These are phyloP conservation scores for Geranium brycei DNA, from an alignment of 345 rosid species.

Conservation along the genomic window DNA sequence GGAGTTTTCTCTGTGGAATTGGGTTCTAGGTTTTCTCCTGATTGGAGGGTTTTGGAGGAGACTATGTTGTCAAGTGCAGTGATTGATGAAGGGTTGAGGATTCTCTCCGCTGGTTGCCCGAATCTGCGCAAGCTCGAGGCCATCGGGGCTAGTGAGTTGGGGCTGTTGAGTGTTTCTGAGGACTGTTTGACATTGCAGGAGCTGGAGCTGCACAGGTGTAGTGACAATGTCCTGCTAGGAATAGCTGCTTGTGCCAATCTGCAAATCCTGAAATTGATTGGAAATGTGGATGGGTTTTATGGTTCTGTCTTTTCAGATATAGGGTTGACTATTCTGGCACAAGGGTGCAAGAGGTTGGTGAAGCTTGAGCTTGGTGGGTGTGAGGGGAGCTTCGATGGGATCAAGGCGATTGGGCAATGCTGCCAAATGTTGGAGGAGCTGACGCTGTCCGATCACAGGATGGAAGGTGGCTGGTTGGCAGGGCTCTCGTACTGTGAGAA, in stretches of 20 bases:
- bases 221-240: conserved; percentile 55
- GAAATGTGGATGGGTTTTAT: conserved; percentile 50
- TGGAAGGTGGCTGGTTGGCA: conserved; percentile 90
- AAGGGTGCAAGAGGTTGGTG: conserved; percentile 78
- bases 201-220: conserved; percentile 63
- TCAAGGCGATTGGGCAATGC: conserved; percentile 84
- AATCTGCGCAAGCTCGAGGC: conserved; percentile 59
- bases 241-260: conserved; percentile 72
- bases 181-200: conserved; percentile 68
- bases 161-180: conserved; percentile 51
- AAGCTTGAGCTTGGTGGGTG: conserved; percentile 86
- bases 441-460: conserved; percentile 62
- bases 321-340: conserved; percentile 81
- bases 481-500: conserved; percentile 73
- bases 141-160: conserved; percentile 55
- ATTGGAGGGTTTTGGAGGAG: conserved; percentile 33
- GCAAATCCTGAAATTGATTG: conserved; percentile 70
- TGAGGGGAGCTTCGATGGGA: conserved; percentile 85
- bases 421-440: conserved; percentile 95
- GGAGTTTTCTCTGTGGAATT: conserved; percentile 28
- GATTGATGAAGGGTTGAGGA: conserved; percentile 46
- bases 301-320: conserved; percentile 63
- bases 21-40: conserved; percentile 25
- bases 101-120: conserved; percentile 45
- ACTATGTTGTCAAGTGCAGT: conserved; percentile 46